Evolutionary conservation across 352 stramenopile species (phyloP).

Genomic region (Phytophthora vignae): DNA sequence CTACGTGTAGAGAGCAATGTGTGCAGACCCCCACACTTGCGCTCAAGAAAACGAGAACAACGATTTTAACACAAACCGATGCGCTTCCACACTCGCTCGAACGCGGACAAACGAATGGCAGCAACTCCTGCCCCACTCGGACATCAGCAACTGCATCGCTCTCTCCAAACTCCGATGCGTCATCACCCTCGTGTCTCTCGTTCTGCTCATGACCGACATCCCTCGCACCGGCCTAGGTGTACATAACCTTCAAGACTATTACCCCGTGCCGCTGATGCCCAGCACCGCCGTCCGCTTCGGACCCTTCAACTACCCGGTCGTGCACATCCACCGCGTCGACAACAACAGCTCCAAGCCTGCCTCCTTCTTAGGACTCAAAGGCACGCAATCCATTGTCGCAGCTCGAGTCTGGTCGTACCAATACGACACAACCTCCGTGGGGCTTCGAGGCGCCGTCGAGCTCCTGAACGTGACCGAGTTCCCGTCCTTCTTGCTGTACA

Average conservation of each 20-base stretch:
- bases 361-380: conserved; percentile 22
- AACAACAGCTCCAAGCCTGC: conserved; percentile 16
- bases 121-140: conserved; percentile 20
- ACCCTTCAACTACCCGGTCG: conserved; percentile 56
- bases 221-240: conserved; percentile 55
- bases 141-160: conserved; percentile 40
- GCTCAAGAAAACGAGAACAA: background rate
- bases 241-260: conserved; percentile 31
- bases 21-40: no score
- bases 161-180: conserved; percentile 44
- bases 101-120: conserved; percentile 5
- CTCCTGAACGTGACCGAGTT: conserved; percentile 41
- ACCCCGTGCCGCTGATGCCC: conserved; percentile 34
- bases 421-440: conserved; percentile 49
- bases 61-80: background rate
- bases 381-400: conserved; percentile 11
- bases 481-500: conserved; percentile 42
- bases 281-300: conserved; percentile 46
- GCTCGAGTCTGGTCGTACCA: conserved; percentile 46
- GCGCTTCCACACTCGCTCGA: background rate
- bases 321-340: conserved; percentile 32
- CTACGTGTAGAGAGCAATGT: no score
- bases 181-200: conserved; percentile 47
- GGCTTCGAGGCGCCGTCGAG: conserved; percentile 34
- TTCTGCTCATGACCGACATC: conserved; percentile 57